phyloP scores from a whole-genome alignment of 305 asterid genomes.

The Fraxinus angustifolia region DNA sequence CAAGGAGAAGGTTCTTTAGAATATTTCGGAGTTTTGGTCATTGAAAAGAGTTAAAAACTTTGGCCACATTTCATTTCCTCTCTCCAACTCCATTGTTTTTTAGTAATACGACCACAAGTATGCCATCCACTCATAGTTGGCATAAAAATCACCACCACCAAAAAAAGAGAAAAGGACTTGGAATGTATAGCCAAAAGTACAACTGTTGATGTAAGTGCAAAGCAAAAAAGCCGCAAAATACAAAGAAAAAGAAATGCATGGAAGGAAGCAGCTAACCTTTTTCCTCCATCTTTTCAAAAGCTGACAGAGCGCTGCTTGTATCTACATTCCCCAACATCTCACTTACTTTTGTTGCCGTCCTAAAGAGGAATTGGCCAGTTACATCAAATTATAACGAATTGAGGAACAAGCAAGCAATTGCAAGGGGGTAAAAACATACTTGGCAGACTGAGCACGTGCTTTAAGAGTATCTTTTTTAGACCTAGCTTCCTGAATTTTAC shows the following conservation, averaged over 20 bases:
- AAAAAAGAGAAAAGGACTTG: not conserved
- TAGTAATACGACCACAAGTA: not conserved
- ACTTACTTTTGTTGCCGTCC: slow-evolving; percentile 56
- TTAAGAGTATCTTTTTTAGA: slow-evolving; percentile 92
- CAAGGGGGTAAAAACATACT: slow-evolving; percentile 44
- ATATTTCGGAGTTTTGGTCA: not conserved
- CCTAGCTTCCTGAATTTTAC: slow-evolving; percentile 96
- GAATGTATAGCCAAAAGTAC: not conserved
- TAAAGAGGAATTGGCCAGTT: slow-evolving; percentile 25
- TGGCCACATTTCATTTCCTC: not conserved
- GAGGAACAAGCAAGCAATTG: not conserved
- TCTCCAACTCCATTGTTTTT: not conserved
- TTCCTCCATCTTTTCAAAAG: slow-evolving; percentile 57
- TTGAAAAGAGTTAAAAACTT: not conserved
- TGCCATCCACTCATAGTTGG: not conserved
- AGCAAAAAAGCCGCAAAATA: not conserved
- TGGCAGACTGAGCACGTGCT: slow-evolving; percentile 99
- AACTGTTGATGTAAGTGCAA: not conserved
- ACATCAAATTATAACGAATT: slow-evolving; percentile 9
- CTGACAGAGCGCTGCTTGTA: slow-evolving; percentile 53
- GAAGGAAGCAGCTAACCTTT: slow-evolving; percentile 47
- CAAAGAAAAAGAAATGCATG: not conserved
- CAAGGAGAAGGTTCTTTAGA: not conserved
- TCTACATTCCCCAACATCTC: slow-evolving; percentile 55
- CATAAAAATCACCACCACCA: not conserved